Evolutionary conservation across 2,329 filamentous ascomycete genomes (phyloP).

Genomic region (Neofusicoccum sp.): DNA sequence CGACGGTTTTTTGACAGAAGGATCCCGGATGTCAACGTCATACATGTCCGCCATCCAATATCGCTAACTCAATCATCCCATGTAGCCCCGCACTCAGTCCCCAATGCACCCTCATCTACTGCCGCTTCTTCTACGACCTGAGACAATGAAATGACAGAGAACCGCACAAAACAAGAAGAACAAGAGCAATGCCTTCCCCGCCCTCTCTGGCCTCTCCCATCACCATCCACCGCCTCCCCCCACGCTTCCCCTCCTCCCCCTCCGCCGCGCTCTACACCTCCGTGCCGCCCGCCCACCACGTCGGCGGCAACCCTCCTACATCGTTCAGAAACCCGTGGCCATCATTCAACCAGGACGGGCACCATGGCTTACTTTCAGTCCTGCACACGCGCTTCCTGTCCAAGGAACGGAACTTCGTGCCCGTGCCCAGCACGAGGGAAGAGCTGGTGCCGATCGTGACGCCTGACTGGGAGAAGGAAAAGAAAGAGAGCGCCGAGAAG

Average conservation of each 20-base stretch:
- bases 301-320: conserved; percentile 43
- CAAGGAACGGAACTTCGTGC: conserved; percentile 45
- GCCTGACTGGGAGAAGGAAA: conserved; percentile 35
- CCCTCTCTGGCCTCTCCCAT: not conserved
- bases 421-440: conserved; percentile 41
- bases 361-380: conserved; percentile 25
- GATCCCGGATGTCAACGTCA: not conserved
- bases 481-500: not conserved
- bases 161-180: not conserved
- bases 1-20: not conserved
- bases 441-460: conserved; percentile 44
- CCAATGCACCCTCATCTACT: too few relatives aligned
- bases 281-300: conserved; percentile 2
- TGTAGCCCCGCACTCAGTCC: too few relatives aligned
- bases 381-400: conserved; percentile 38
- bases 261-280: not conserved
- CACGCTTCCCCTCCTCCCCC: not conserved
- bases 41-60: too few relatives aligned
- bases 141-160: too few relatives aligned
- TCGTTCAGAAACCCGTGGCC: conserved; percentile 53
- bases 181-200: not conserved
- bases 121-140: too few relatives aligned
- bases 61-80: too few relatives aligned
- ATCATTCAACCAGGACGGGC: conserved; percentile 31
- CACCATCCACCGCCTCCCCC: not conserved